Evolutionary conservation across 2,329 filamentous ascomycete species (phyloP).

Genomic region (Ceratocystis variospora): DNA sequence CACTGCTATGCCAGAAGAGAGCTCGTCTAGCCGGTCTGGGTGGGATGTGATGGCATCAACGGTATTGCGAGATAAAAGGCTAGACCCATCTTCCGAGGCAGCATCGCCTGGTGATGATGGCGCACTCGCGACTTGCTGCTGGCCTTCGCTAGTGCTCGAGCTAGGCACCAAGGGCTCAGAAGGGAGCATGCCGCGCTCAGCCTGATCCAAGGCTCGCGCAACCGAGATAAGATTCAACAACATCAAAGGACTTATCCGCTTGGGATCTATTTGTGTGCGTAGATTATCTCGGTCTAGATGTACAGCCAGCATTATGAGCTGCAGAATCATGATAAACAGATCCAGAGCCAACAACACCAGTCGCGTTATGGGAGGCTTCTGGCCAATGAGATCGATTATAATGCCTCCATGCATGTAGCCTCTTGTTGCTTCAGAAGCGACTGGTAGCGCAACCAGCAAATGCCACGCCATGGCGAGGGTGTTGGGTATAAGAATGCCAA

Average conservation of each 20-base stretch:
- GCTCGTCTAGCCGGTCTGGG: conserved; percentile 26
- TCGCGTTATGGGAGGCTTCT: conserved; percentile 46
- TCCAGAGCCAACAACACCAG: conserved; percentile 44
- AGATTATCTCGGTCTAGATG: conserved; percentile 47
- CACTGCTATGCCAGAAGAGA: conserved; percentile 42
- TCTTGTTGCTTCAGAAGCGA: conserved; percentile 45
- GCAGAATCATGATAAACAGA: conserved; percentile 40
- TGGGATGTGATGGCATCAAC: not conserved
- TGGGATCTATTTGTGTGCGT: conserved; percentile 23
- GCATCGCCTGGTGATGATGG: conserved; percentile 7
- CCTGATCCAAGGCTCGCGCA: conserved; percentile 14
- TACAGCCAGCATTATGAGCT: conserved; percentile 51
- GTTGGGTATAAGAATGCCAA: conserved; percentile 45
- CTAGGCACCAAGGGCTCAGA: not conserved
- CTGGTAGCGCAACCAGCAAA: conserved; percentile 39
- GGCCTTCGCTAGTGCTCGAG: not conserved
- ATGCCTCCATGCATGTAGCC: conserved; percentile 56
- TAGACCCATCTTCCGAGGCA: conserved; percentile 1
- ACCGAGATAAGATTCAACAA: conserved; percentile 11
- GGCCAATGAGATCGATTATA: conserved; percentile 54
- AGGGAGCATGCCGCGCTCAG: conserved; percentile 9
- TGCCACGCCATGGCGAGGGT: conserved; percentile 48
- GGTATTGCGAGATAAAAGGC: not conserved
- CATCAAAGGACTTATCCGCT: conserved; percentile 12
- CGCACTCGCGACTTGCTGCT: not conserved